phyloP scores from a whole-genome alignment of 805 yeast genomes.

The Cyberlindnera japonica region DNA sequence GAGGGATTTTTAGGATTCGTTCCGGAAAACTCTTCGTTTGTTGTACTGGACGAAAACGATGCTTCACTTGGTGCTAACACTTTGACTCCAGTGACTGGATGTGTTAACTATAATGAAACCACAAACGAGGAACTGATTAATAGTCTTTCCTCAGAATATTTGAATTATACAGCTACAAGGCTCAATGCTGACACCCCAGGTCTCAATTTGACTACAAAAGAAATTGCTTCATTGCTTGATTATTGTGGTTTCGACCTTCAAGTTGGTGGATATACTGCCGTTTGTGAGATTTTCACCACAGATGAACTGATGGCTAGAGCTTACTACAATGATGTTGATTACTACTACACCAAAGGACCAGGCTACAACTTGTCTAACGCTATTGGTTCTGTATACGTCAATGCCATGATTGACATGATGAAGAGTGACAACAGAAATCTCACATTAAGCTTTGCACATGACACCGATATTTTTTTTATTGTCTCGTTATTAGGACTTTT shows the following conservation, averaged over 20 bases:
- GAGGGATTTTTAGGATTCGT: conserved; percentile 44
- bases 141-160: conserved; percentile 22
- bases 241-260: conserved; percentile 50
- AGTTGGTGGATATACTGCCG: conserved; percentile 34
- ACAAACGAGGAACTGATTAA: conserved; percentile 30
- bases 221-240: conserved; percentile 39
- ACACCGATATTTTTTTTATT: conserved; percentile 50
- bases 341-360: conserved; percentile 47
- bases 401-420: conserved; percentile 44
- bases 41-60: conserved; percentile 43
- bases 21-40: conserved; percentile 39
- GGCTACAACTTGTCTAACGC: conserved; percentile 38
- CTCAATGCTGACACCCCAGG: conserved; percentile 36
- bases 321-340: conserved; percentile 39
- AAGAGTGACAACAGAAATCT: conserved; percentile 37
- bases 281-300: conserved; percentile 40
- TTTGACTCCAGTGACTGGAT: conserved; percentile 45
- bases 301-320: conserved; percentile 44
- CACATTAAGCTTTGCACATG: conserved; percentile 50
- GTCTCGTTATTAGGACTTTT: conserved; percentile 47
- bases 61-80: conserved; percentile 52
- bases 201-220: conserved; percentile 36
- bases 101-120: conserved; percentile 37
- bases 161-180: conserved; percentile 30
- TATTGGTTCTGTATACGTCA: conserved; percentile 43